Evolutionary conservation across 768 basidiomycete genomes (phyloP).

Genomic region (Suillus subaureus): DNA sequence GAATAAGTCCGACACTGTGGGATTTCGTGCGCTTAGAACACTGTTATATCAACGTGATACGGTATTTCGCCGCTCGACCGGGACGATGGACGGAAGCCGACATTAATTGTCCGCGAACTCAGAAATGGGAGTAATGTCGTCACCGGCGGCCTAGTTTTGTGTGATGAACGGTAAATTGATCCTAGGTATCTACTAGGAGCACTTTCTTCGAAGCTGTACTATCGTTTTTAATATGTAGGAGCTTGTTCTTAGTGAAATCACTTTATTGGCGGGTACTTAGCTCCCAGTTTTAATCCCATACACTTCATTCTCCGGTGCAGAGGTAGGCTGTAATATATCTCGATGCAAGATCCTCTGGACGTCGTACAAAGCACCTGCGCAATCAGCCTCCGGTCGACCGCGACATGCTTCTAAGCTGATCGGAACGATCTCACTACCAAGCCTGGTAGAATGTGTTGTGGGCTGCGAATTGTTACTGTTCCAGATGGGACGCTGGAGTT

Average conservation of each 20-base stretch:
- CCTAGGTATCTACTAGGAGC: too few relatives aligned
- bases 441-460: neutral
- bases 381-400: neutral
- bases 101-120: neutral
- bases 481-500: neutral
- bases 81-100: constrained; percentile 1
- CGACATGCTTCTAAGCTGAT: neutral
- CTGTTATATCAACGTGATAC: neutral
- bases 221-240: neutral
- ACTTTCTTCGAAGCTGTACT: neutral
- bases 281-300: neutral
- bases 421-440: neutral
- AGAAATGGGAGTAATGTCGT: neutral
- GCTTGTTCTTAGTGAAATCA: neutral
- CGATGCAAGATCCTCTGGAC: neutral
- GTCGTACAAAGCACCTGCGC: neutral
- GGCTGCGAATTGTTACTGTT: neutral
- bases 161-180: neutral
- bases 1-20: neutral
- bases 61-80: neutral
- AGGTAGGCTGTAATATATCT: neutral
- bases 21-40: neutral
- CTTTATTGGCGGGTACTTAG: neutral
- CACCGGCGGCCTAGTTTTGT: neutral
- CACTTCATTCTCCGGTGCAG: neutral